A percentile compares a stretch with the other conserved stretches of the same genome.
Evolutionary conservation across 768 basidiomycete genomes (phyloP).

Genomic region (Phaeolepiota aurea): DNA sequence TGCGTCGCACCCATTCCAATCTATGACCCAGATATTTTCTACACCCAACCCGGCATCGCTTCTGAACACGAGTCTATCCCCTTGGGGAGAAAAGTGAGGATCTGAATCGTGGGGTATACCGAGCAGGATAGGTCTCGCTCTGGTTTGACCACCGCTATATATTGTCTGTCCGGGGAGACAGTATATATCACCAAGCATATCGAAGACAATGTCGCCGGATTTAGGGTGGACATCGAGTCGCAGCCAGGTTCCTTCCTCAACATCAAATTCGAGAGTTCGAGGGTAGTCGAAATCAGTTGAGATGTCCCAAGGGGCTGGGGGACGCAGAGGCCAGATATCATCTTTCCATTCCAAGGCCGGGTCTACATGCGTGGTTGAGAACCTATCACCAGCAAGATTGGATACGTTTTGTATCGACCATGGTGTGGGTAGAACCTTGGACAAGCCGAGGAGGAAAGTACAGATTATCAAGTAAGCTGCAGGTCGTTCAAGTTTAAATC

Average conservation of each 20-base stretch:
- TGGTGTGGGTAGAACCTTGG: slow-evolving; percentile 23
- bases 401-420: slow-evolving; percentile 18
- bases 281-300: slow-evolving; percentile 69
- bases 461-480: slow-evolving; percentile 16
- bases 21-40: slow-evolving; percentile 67
- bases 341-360: slow-evolving; percentile 35
- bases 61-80: slow-evolving; percentile 55
- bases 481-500: neutral
- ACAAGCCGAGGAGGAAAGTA: slow-evolving; percentile 23
- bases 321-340: slow-evolving; percentile 56
- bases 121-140: slow-evolving; percentile 49
- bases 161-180: slow-evolving; percentile 44
- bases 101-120: slow-evolving; percentile 68
- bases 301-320: slow-evolving; percentile 61
- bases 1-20: slow-evolving; percentile 57
- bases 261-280: slow-evolving; percentile 57
- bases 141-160: slow-evolving; percentile 14
- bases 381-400: slow-evolving; percentile 10
- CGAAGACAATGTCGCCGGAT: slow-evolving; percentile 65
- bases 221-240: slow-evolving; percentile 65
- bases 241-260: slow-evolving; percentile 70
- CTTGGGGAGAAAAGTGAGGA: slow-evolving; percentile 64
- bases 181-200: slow-evolving; percentile 69
- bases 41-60: slow-evolving; percentile 69
- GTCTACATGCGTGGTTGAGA: slow-evolving; percentile 12